Base-by-base conservation (phyloP, 345 rosid species). In the Clarkia xantiana region DNA sequence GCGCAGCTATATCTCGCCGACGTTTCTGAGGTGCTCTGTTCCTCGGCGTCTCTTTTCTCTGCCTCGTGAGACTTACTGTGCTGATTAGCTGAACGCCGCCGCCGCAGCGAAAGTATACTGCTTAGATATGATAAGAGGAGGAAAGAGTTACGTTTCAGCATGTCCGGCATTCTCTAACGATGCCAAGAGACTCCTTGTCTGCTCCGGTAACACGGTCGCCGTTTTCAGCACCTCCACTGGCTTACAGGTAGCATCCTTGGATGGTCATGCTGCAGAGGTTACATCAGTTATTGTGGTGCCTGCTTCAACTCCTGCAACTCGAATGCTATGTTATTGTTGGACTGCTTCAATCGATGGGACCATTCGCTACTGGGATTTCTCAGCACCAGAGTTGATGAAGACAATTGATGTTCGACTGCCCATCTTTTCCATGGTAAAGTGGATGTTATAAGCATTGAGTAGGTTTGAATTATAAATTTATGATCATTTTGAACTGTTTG, bases 141-240 rank as follows among this genome's bases (percentile, higher is more conserved):
- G 98, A 17, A 82, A 63, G 55, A 81, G 75, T 79, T 78, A 74
- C 38, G 84, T 78, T 0, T 63, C 79, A 2, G 78, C 94, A 9
- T 68, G 83, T 48, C 96, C 94, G 1, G 80, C 87, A 7, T 86
- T 91, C 87, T 91, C 98, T 53, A 91, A 86, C 62, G 98, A 86
- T 54, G 79, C 83, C 39, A 91, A 82, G 60, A 76, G 78, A 53
- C 86, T 86, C 0, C 90, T 91, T 18, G 76, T 86, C 41, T 91
- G 95, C 70, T 69, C 95, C 34, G 73, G 77, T 43, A 74, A 75
- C 68, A 67, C 76, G 14, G 86, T 91, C 62, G 70, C 90, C 46
- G 55, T 91, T 67, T 86, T 86, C 73, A 86, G 94, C 78, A 68
- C 77, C 56, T 71, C 82, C 70, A 86, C 95, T 42, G 96, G 84